Evolutionary conservation across 2,329 filamentous ascomycete genomes (phyloP).

Genomic region (Colletotrichum sp.): DNA sequence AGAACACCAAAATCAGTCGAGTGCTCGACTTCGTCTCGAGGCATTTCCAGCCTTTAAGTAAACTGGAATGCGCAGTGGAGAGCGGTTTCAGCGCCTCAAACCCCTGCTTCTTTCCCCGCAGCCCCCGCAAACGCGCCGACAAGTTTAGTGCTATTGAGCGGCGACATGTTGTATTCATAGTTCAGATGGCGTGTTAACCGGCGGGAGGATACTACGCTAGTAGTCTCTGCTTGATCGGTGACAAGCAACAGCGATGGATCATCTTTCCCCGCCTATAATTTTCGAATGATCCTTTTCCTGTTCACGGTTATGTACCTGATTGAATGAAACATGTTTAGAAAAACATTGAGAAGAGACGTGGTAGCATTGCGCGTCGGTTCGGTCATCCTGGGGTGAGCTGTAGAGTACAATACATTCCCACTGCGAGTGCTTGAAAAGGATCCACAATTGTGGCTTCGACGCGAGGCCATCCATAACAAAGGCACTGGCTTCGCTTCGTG

Average conservation of each 20-base stretch:
- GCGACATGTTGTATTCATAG: not conserved
- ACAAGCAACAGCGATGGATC: conserved; percentile 58
- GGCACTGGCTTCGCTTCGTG: not conserved
- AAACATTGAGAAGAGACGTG: not conserved
- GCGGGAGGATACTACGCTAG: not conserved
- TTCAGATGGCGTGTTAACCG: not conserved
- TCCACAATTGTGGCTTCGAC: not conserved
- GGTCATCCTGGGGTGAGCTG: too few species aligned
- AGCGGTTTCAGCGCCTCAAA: not conserved
- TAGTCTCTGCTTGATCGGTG: conserved; percentile 44
- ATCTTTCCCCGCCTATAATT: conserved; percentile 54
- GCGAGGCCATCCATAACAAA: not conserved
- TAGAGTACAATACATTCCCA: not conserved
- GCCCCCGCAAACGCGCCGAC: not conserved
- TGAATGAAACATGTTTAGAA: not conserved
- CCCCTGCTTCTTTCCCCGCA: not conserved
- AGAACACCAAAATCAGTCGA: not conserved
- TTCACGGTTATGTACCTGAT: fast-evolving
- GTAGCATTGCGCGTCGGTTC: too few species aligned
- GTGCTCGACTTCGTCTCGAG: conserved; percentile 6
- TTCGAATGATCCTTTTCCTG: conserved; percentile 25
- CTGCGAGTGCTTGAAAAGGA: not conserved
- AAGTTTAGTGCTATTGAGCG: not conserved
- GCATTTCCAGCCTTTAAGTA: not conserved
- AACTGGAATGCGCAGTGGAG: not conserved